Conservation (phyloP, 306 rosid species). For the Malus fusca region DNA sequence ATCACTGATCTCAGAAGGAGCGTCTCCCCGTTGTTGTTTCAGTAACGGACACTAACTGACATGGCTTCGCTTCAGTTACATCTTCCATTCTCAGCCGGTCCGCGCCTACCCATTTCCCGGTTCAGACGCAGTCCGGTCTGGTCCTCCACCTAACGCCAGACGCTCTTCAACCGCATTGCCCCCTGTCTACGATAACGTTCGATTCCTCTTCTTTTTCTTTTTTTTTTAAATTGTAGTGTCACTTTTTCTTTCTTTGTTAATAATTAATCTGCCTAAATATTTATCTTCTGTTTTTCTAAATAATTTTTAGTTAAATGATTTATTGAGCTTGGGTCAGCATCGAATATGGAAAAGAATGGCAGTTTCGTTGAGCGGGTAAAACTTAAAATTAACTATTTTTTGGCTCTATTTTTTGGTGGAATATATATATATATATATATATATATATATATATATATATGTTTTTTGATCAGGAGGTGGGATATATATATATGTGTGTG, state of each 20-base stretch:
- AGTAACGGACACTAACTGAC: too few species aligned
- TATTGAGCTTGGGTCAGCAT: constrained; percentile 81
- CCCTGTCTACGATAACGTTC: constrained; percentile 79
- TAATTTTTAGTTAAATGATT: constrained; percentile 50
- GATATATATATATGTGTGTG: too few species aligned
- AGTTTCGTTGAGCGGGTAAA: constrained; percentile 71
- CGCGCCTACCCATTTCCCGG: not conserved
- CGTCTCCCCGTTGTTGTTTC: not conserved
- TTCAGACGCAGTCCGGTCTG: constrained; percentile 28
- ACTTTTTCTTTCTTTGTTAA: not conserved
- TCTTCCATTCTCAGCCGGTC: constrained; percentile 16
- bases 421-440: not conserved
- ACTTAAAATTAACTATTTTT: constrained; percentile 3
- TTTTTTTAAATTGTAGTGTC: not conserved
- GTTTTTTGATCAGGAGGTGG: too few species aligned
- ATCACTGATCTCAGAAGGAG: not conserved
- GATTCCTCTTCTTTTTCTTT: constrained; percentile 2
- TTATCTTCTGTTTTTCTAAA: not conserved
- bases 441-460: accelerated
- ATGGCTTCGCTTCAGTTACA: constrained; percentile 21
- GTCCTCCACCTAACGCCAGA: constrained; percentile 33
- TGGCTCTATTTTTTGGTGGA: not conserved
- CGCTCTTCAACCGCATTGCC: constrained; percentile 67
- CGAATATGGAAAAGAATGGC: constrained; percentile 92
- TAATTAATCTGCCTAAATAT: not conserved